Evolutionary conservation across 371 early-diverging fungal genomes (phyloP), one percentile per base, ranked within the genome.

Genomic region (Mucor circinelloides): DNA sequence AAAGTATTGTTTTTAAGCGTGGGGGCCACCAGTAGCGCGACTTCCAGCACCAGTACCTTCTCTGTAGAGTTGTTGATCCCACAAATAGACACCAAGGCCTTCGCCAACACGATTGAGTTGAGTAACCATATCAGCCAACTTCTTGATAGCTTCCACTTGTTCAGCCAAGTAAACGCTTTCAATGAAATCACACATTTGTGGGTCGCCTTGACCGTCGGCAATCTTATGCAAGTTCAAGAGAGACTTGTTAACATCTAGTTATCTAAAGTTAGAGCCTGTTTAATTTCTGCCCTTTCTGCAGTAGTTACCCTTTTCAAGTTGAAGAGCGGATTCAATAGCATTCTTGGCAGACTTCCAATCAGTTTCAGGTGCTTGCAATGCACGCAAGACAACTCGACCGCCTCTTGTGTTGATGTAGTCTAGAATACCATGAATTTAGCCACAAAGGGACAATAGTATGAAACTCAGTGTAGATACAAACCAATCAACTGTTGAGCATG

Each of bases 71-170:
- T 89, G 82, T 46, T 88, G 86, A 67, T 89, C 90, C 88, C 88
- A 89, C 66, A 89, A 77, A 72, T 89, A 87, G 48, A 88, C 85
- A 71, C 79, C 74, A 42, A 77, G 66, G 13, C 71, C 83, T 70
- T 83, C 84, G 30, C 81, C 84, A 46, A 87, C 89, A 56, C 89
- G 86, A 64, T 85, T 85, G 31, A 91, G 78, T 70, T 90, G 89
- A 36, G 89, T 88, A 58, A 89, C 83, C 73, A 87, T 83, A 64
- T 89, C 85, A 32, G 88, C 77, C 63, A 91, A 72, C 64, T 81
- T 83, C 79, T 88, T 89, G 77, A 91, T 89, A 38, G 88, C 80
- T 63, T 87, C 82, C 56, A 90, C 89, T 76, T 91, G 91, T 69
- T 91, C 91, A 60, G 74, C 73, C 46, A 91, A 72, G 75, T 80